A percentile compares a stretch with the other conserved stretches of the same genome.
Conservation (phyloP, 2,329 filamentous ascomycete genomes). For the Colletotrichum incanum region DNA sequence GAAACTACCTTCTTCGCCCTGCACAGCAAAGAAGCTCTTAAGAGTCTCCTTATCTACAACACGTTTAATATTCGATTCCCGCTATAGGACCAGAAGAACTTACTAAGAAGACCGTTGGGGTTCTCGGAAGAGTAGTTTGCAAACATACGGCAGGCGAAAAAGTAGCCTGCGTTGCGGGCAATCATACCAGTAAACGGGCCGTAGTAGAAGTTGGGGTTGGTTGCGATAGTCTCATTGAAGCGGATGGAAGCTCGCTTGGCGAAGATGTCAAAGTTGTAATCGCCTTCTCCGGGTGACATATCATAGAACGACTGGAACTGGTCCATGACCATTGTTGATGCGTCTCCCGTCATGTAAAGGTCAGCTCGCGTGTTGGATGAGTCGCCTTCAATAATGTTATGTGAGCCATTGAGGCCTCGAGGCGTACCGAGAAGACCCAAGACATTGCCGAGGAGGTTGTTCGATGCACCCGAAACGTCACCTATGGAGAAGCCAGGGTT, state of each 20-base stretch:
- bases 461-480: constrained; percentile 55
- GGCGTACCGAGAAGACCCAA: constrained; percentile 62
- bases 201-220: constrained; percentile 70
- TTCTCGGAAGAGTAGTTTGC: constrained; percentile 61
- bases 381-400: constrained; percentile 71
- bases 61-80: background rate
- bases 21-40: constrained; percentile 64
- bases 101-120: constrained; percentile 49
- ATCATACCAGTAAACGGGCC: constrained; percentile 67
- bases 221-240: constrained; percentile 62
- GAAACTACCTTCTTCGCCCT: constrained; percentile 56
- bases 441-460: constrained; percentile 60
- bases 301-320: constrained; percentile 62
- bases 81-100: background rate
- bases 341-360: constrained; percentile 66
- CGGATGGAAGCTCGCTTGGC: constrained; percentile 60
- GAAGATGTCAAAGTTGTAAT: constrained; percentile 57
- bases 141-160: constrained; percentile 60
- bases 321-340: constrained; percentile 65
- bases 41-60: constrained; percentile 54
- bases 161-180: constrained; percentile 63
- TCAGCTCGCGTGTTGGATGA: constrained; percentile 67
- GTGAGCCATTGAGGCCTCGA: constrained; percentile 64
- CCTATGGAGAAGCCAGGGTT: constrained; percentile 68
- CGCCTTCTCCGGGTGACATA: constrained; percentile 34